These are phyloP conservation scores for Tetrapyrgos nigripes DNA, from an alignment of 1,284 basidiomycete species.

Conservation along the genomic window DNA sequence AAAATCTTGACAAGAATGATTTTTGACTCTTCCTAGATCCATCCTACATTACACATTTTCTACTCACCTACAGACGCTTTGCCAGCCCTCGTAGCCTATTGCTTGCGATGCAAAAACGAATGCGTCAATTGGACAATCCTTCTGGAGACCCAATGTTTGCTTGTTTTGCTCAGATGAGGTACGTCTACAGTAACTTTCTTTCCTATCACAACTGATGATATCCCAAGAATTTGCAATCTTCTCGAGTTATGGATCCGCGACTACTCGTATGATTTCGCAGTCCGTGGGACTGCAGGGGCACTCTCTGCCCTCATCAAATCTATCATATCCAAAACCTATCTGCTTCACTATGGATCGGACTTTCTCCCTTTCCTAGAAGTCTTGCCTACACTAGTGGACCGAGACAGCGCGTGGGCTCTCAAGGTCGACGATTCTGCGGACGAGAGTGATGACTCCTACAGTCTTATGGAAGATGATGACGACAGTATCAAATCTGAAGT, in stretches of 20 bases:
- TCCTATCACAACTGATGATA: not conserved
- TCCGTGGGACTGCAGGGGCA: constrained; percentile 73
- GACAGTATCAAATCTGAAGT: constrained; percentile 42
- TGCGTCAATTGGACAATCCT: constrained; percentile 75
- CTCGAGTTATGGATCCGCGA: constrained; percentile 76
- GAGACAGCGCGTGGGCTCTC: constrained; percentile 73
- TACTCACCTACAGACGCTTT: constrained; percentile 82
- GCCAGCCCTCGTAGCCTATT: constrained; percentile 75
- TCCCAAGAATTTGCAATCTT: constrained; percentile 71
- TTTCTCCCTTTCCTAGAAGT: constrained; percentile 78
- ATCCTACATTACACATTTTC: constrained; percentile 76
- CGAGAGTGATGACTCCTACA: constrained; percentile 68
- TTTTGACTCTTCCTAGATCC: constrained; percentile 61
- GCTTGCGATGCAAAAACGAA: constrained; percentile 85
- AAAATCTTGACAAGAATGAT: constrained; percentile 12
- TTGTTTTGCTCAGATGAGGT: constrained; percentile 86
- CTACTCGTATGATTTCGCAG: constrained; percentile 79
- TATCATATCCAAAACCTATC: constrained; percentile 76
- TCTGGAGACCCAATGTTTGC: constrained; percentile 83
- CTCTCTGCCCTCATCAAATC: constrained; percentile 77
- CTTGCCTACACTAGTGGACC: constrained; percentile 64
- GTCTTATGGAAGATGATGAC: constrained; percentile 58
- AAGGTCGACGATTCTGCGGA: constrained; percentile 62
- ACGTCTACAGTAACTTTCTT: constrained; percentile 12
- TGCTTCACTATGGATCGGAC: constrained; percentile 82